Evolutionary conservation across 371 early-diverging fungal genomes (phyloP), one percentile per base, ranked within the genome.

Genomic region (Caulochytrium protostelioides): DNA sequence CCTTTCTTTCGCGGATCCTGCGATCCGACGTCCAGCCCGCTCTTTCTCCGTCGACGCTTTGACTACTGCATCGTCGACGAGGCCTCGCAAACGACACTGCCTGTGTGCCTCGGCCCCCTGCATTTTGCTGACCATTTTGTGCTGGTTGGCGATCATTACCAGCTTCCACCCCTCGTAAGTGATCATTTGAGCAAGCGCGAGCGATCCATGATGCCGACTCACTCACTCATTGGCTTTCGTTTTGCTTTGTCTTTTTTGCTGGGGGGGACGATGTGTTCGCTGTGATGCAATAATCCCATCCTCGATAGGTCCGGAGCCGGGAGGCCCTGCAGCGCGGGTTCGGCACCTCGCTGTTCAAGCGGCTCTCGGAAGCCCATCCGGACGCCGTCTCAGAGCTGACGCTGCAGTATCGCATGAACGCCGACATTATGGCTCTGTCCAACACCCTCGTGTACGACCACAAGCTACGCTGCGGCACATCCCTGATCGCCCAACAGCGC

Each of bases 41-140:
- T 73, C 2, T 72, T 70, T 46, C 30, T 50, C 7, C 61, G 69
- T 27, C 67, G 84, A 28, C 42, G 51, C 19, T 99, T 98, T 57
- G 98, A 98, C 52, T 90, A 79, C 52, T 95, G 86, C 47, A 89
- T 99, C 31, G 76, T 95, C 14, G 99, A 99, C 52, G 99, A 99
- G 49, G 98, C 98, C 5, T 85, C 95, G 1, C 99, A 99, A 50
- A 72, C 94, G 24, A 85, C 87, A 8, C 54, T 98, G 24, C 97
- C 97, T 0, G 76, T 78, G 1, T 77, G 85, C 40, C 42, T 99
- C 25, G 92, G 95, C 0, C 97, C 98, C 2, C 51, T 97, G 25
- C 61, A 72, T n/a, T 69, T 62, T 39, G 82, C 87, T 2, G 54
- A 70, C 10, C 57, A 46, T 8, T 92, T 98, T 72, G 74, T 97